phyloP scores from a whole-genome alignment of 345 rosid genomes.

The Eutrema japonicum region DNA sequence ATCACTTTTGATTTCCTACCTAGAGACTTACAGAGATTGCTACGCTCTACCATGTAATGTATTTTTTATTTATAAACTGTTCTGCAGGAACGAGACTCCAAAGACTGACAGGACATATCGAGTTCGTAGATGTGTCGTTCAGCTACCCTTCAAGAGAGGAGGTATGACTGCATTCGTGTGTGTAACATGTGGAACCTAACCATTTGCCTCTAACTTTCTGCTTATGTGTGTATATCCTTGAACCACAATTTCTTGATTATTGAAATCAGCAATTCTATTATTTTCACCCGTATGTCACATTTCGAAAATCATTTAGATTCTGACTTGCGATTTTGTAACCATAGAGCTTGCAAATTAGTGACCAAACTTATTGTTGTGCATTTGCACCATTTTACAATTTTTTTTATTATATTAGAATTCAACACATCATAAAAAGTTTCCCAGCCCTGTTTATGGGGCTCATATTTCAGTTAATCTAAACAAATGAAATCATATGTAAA shows the following conservation, averaged over 20 bases:
- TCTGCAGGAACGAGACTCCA: slow-evolving; percentile 63
- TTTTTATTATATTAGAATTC: neutral
- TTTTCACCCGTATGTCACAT: neutral
- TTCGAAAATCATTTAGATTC: slow-evolving; percentile 4
- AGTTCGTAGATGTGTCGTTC: slow-evolving; percentile 70
- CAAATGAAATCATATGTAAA: slow-evolving; percentile 16
- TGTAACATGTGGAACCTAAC: slow-evolving; percentile 3
- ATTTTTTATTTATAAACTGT: slow-evolving; percentile 22
- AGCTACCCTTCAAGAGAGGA: slow-evolving; percentile 65
- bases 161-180: slow-evolving; percentile 50
- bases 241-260: slow-evolving; percentile 15
- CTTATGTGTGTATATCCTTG: slow-evolving; percentile 15
- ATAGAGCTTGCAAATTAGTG: slow-evolving; percentile 18
- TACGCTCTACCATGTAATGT: slow-evolving; percentile 25
- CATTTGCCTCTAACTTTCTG: slow-evolving; percentile 16
- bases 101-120: slow-evolving; percentile 61
- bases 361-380: neutral
- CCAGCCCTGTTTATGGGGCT: neutral
- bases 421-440: neutral
- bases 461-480: neutral
- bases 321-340: neutral
- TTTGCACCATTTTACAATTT: neutral
- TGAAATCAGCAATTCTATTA: neutral
- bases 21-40: slow-evolving; percentile 24
- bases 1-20: slow-evolving; percentile 17